Evolutionary conservation across 768 basidiomycete genomes (phyloP).

Genomic region (Boletus vinaceobasis): DNA sequence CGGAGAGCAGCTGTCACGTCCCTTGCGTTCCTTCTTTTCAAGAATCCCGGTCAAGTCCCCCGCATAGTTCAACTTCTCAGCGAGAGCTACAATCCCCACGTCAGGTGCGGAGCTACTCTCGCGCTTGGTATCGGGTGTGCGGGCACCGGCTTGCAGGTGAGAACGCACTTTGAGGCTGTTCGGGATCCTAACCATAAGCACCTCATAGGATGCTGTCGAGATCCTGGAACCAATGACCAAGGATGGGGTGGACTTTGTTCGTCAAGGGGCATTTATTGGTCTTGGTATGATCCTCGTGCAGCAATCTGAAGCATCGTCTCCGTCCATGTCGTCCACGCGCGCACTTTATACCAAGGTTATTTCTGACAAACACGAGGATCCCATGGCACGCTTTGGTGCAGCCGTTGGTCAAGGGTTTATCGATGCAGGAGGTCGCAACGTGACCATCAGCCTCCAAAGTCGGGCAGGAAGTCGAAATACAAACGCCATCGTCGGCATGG

Average conservation of each 20-base stretch:
- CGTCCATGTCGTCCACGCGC: slow-evolving; percentile 76
- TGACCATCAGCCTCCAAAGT: slow-evolving; percentile 90
- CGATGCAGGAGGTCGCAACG: slow-evolving; percentile 96
- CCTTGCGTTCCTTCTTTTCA: slow-evolving; percentile 94
- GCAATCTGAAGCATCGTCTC: slow-evolving; percentile 87
- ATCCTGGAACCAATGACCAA: slow-evolving; percentile 98
- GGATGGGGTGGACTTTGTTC: slow-evolving; percentile 96
- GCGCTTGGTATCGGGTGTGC: slow-evolving; percentile 97
- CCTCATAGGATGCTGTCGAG: slow-evolving; percentile 82
- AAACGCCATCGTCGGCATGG: slow-evolving; percentile 96
- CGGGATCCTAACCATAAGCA: neutral
- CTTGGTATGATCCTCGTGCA: slow-evolving; percentile 97
- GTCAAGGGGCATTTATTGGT: slow-evolving; percentile 94
- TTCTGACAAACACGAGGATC: slow-evolving; percentile 96
- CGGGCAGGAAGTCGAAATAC: slow-evolving; percentile 91
- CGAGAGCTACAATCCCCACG: slow-evolving; percentile 99
- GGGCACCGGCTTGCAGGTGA: slow-evolving; percentile 89
- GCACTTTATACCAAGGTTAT: slow-evolving; percentile 88
- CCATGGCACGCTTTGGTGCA: slow-evolving; percentile 97
- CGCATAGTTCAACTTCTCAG: slow-evolving; percentile 94
- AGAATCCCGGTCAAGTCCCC: slow-evolving; percentile 94
- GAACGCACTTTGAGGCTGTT: slow-evolving; percentile 12
- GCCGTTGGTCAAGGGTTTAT: slow-evolving; percentile 95
- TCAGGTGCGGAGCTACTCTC: slow-evolving; percentile 93
- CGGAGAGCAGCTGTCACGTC: slow-evolving; percentile 94